Evolutionary conservation across 2,329 filamentous ascomycete genomes (phyloP).

Genomic region (Trichoderma endophyticum): DNA sequence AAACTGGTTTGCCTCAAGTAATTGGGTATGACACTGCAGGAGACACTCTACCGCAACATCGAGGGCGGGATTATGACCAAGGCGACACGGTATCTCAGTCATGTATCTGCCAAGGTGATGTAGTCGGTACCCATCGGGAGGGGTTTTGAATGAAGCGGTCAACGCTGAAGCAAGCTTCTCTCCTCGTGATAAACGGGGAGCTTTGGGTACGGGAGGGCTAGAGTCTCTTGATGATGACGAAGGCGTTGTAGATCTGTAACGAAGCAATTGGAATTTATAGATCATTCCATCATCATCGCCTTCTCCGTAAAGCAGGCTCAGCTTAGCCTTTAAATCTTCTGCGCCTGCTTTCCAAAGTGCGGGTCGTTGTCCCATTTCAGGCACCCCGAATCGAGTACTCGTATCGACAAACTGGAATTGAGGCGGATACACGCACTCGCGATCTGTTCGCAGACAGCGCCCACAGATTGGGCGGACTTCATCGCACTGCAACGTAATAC

Average conservation of each 20-base stretch:
- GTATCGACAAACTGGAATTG: neutral
- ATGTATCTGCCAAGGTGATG: neutral
- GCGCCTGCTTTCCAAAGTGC: neutral
- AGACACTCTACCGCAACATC: neutral
- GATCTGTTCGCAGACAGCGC: neutral
- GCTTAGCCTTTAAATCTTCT: neutral
- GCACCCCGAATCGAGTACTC: neutral
- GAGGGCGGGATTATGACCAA: neutral
- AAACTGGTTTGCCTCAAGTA: neutral
- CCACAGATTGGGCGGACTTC: neutral
- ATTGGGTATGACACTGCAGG: neutral
- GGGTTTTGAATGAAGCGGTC: neutral
- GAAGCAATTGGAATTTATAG: neutral
- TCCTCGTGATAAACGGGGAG: neutral
- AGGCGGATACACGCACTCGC: neutral
- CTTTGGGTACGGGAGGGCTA: neutral
- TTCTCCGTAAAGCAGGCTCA: neutral
- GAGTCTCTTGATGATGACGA: neutral
- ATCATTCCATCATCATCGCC: neutral
- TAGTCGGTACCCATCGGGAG: neutral
- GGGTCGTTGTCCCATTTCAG: neutral
- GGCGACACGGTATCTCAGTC: neutral
- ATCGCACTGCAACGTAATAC: neutral
- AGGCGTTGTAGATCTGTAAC: neutral
- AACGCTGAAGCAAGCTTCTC: neutral